Evolutionary conservation across 768 basidiomycete genomes (phyloP), one percentile per base, ranked within the genome.

Genomic region (Lactarius trivialis): DNA sequence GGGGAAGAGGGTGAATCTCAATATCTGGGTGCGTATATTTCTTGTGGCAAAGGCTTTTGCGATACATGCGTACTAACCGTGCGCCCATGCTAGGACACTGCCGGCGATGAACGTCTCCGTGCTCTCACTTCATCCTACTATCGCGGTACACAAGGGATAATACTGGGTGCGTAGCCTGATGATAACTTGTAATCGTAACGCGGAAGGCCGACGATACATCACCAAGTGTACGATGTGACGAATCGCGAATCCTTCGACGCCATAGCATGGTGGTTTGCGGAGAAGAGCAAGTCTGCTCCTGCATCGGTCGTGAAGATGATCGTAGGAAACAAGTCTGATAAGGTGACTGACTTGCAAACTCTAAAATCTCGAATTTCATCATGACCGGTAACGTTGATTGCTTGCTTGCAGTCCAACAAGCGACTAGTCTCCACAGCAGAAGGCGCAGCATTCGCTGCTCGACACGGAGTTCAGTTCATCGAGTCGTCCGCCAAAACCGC

Each of bases 101-200:
- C 94, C 50, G 95, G 96, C 0, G 95, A 98, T 73, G 96, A 98
- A 74, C 85, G 96, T 7, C 97, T 98, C 71, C 81, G 93, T 56
- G 96, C 94, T 3, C 87, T 99, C 68, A 98, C 96, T 2, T 89
- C 88, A 2, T 92, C 89, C 9, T 98, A 98, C 70, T 98, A 98
- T 71, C 82, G 96, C 33, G 89, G 89, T 2, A 89, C 89, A 51
- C 88, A 91, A 67, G 89, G 88, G 4, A 81, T 91, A 51, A 88
- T 91, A 67, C 79, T 91, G 50, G 86, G 86, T 85, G 58, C 12
- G 75, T 67, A n/a, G 21, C 52, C 15, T 3, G 21, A 15, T 11
- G 6, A 33, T 36, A 19, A 36, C 34, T 21, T n/a, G 21, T 3
- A 26, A 56, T 8, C 33, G 21, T 21, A 24, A 14, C 45, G 11